Evolutionary conservation across 805 yeast species (phyloP).

Genomic region (Wickerhamomyces silvicola): DNA sequence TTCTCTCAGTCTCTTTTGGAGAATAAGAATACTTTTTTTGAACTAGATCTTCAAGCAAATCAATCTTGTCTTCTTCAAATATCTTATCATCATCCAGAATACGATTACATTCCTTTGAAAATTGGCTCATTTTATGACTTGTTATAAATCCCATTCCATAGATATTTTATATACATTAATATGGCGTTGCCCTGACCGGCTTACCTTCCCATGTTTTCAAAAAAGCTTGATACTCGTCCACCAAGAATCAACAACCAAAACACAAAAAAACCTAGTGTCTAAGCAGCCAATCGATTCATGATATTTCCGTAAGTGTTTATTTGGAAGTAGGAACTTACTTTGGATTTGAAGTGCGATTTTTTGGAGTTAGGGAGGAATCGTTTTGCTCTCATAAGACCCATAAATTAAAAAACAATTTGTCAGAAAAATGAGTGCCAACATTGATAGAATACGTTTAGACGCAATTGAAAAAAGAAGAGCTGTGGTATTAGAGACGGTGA

Average conservation of each 20-base stretch:
- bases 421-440: constrained; percentile 10
- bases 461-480: constrained; percentile 39
- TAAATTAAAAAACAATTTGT: not conserved
- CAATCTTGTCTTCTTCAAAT: constrained; percentile 35
- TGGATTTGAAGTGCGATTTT: no score
- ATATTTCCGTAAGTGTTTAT: no score
- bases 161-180: not conserved
- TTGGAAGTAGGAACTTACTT: no score
- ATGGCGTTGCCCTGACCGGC: no score
- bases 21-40: constrained; percentile 11
- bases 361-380: no score
- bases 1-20: constrained; percentile 25
- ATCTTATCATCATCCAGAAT: constrained; percentile 25
- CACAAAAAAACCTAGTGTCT: no score
- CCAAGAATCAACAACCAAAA: no score
- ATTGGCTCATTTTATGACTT: constrained; percentile 1
- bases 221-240: no score
- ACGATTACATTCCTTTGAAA: constrained; percentile 24
- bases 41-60: constrained; percentile 30
- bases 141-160: not conserved
- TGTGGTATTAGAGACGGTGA: constrained; percentile 30
- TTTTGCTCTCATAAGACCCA: constrained; percentile 4
- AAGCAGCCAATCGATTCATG: no score
- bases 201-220: no score
- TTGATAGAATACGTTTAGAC: constrained; percentile 32